These are phyloP conservation scores for Termitomyces eurrhizus DNA, from an alignment of 768 basidiomycete species.

Conservation along the genomic window DNA sequence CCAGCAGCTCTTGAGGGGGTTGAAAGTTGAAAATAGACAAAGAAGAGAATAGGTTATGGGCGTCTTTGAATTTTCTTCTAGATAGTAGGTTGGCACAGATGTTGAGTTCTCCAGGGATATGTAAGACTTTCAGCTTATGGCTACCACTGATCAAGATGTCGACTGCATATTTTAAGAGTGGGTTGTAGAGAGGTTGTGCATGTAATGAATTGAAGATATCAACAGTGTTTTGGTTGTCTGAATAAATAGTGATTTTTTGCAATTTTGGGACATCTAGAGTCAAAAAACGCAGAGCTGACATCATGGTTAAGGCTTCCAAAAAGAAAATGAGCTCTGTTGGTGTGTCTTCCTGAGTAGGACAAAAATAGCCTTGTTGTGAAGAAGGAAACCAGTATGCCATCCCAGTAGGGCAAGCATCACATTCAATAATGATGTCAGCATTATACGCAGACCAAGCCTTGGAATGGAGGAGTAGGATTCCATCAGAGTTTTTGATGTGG, in stretches of 20 bases:
- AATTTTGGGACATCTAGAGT: no score
- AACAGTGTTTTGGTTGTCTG: no score
- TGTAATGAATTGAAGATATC: no score
- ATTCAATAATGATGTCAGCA: neutral
- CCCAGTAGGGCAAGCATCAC: neutral
- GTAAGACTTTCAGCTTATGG: neutral
- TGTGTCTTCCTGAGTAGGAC: neutral
- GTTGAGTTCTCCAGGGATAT: neutral
- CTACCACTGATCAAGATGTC: neutral
- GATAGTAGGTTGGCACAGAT: no score
- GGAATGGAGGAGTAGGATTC: neutral
- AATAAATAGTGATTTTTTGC: no score
- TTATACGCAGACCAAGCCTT: neutral
- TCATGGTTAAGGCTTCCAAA: no score
- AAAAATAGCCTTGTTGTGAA: neutral
- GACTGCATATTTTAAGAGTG: neutral
- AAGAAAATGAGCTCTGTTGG: no score
- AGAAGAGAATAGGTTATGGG: neutral
- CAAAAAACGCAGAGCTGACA: neutral
- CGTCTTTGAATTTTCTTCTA: neutral
- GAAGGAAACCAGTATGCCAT: neutral
- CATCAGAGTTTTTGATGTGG: neutral
- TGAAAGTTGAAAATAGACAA: neutral
- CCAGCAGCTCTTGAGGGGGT: neutral
- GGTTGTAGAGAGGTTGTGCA: no score